Percentiles rank a stretch among this genome's conserved stretches.
These are phyloP conservation scores for Barnettozyma vustinii DNA, from an alignment of 805 yeast genomes.

Conservation along the genomic window DNA sequence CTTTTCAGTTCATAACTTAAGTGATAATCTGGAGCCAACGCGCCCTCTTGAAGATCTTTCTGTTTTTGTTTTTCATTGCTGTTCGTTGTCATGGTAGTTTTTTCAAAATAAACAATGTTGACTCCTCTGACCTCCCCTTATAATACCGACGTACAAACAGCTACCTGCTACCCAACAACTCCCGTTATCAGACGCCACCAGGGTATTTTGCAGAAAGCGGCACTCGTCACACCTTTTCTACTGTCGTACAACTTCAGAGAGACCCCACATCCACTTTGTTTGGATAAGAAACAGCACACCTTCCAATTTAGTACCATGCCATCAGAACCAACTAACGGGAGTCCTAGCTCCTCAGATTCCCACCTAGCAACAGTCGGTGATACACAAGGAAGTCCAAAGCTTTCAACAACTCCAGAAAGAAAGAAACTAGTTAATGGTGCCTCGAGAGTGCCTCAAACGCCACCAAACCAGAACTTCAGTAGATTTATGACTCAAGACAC, in stretches of 20 bases:
- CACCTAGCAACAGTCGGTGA: background rate
- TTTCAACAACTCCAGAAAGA: constrained; percentile 15
- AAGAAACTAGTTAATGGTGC: constrained; percentile 1
- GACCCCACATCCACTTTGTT: background rate
- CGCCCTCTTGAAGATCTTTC: background rate
- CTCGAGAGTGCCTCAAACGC: constrained; percentile 18
- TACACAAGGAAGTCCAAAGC: background rate
- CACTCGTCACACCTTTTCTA: background rate
- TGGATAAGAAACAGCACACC: background rate
- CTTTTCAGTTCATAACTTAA: background rate
- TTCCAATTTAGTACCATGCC: background rate
- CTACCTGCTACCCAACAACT: too few relatives aligned
- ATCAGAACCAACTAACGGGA: background rate
- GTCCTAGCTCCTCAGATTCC: background rate
- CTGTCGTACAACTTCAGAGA: too few relatives aligned
- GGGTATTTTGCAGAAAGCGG: background rate
- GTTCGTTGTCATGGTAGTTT: background rate
- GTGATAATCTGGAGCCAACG: background rate
- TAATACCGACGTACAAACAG: too few relatives aligned
- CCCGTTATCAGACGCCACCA: too few relatives aligned
- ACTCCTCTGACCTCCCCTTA: background rate
- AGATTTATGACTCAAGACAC: constrained; percentile 11
- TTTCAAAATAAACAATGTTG: background rate
- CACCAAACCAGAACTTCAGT: constrained; percentile 13
- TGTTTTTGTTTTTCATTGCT: background rate